Base-by-base conservation (phyloP, 441 rosid genomes). In the Syzygium malaccense region DNA sequence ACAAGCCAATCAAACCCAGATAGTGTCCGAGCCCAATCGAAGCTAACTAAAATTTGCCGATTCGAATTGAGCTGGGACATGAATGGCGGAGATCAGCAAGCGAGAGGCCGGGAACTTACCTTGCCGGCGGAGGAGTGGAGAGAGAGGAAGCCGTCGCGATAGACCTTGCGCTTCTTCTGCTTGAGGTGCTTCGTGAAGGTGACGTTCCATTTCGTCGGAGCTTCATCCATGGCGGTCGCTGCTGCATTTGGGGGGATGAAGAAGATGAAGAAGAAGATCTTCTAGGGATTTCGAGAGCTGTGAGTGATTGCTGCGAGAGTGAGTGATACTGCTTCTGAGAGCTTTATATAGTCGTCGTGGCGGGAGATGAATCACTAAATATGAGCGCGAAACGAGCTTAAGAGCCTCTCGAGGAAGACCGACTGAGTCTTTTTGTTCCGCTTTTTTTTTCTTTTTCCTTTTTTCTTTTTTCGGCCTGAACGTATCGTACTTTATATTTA, bases 71-170 rank as follows among this genome's bases (percentile, higher is more conserved):
- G 30, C 28, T 37, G 48, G 62, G 85, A 68, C 86, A n/a, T 30
- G 57, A 33, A 64, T 30, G n/a, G 41, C 80, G 7, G 55, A 33
- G 57, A 28, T 28, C 33, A 37, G 5, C 23, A 45, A 23, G 41
- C 19, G 10, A 32, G 48, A 45, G 48, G 20, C 33, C 14, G 87
- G 55, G 66, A 54, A 3, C 14, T 30, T 51, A 95, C 99, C 97
- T 96, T 95, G 92, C 88, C 91, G 86, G 92, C 85, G 88, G 95
- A 64, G 92, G 90, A 33, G 49, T 93, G 92, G 75, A 93, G 92
- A 86, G 94, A 94, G 33, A 98, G 86, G 94, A 94, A 94, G 86
- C 98, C 99, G 91, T 96, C 98, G 89, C 95, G 96, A 84, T 93
- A 98, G 86, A 94, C 93, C 90, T 45, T 45, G 48, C 48, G 48